Percentiles rank a stretch among this genome's conserved stretches.
These are phyloP conservation scores for Emiliania huxleyi DNA, from an alignment of 78 protist genomes.

Conservation along the genomic window DNA sequence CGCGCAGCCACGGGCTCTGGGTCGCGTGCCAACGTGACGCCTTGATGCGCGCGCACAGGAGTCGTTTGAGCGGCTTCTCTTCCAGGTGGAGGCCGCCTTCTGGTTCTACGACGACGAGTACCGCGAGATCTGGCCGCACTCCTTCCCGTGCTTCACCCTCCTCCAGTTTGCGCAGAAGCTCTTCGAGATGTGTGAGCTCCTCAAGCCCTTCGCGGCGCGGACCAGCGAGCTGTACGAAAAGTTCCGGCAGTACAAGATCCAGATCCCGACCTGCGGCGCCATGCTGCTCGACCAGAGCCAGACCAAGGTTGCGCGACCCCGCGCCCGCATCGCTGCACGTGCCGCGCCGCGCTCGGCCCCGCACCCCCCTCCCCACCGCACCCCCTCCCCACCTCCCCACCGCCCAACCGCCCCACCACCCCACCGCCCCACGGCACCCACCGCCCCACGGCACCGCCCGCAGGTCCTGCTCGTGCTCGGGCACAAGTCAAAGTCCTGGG, in stretches of 20 bases:
- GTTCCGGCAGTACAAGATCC: slow-evolving; percentile 68
- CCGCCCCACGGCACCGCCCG: no score
- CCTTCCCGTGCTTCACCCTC: slow-evolving; percentile 35
- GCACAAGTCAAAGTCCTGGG: slow-evolving; percentile 67
- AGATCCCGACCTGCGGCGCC: slow-evolving; percentile 82
- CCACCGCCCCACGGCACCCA: no score
- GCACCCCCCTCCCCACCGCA: no score
- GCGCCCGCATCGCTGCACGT: no score
- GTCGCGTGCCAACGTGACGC: no score
- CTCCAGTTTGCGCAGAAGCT: slow-evolving; percentile 34
- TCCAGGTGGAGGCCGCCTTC: slow-evolving; percentile 77
- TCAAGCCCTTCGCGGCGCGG: slow-evolving; percentile 25
- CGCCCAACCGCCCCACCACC: no score
- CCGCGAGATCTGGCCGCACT: slow-evolving; percentile 52
- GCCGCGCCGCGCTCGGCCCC: no score
- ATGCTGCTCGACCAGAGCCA: slow-evolving; percentile 59
- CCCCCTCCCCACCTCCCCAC: no score
- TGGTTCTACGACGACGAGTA: slow-evolving; percentile 83
- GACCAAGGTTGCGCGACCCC: no score
- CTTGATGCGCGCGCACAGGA: not conserved
- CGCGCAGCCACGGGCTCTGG: no score
- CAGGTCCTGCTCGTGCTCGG: slow-evolving; percentile 60
- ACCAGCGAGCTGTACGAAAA: slow-evolving; percentile 51
- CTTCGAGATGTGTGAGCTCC: slow-evolving; percentile 59
- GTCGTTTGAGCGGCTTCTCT: slow-evolving; percentile 72